Evolutionary conservation across 768 basidiomycete genomes (phyloP), one percentile per base, ranked within the genome.

Genomic region (Gymnopilus dilepis): DNA sequence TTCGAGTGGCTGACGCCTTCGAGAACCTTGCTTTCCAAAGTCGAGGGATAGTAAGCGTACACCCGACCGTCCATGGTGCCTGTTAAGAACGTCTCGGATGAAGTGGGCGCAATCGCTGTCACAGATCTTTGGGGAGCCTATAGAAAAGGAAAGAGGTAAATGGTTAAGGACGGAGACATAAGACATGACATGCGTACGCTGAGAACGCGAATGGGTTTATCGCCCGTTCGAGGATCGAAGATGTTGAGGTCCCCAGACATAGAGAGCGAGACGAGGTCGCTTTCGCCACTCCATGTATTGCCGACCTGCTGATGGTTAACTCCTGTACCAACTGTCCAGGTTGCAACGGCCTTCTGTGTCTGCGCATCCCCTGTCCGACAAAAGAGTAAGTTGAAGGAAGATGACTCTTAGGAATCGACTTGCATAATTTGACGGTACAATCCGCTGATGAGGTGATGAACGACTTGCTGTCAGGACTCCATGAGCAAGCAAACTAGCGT

Each of bases 401-500:
- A 42, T 33, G 13, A 33, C 21, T 38, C 34, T 31, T 31, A 30
- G 21, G 52, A 19, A 22, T 24, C 54, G 41, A 73, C 86, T 67
- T 71, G 94, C 95, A 98, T 3, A 97, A 75, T 69, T 92, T 93
- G 55, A 96, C 94, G 2, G 91, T 90, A 60, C 90, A 84, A 71
- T 98, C 95, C 15, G 90, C 91, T 1, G 94, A 90, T 8, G 93
- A 91, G 0, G 94, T 95, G n/a, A 85, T 81, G 38, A 97, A 75
- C 2, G 77, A 82, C 69, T 83, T 88, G 73, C 86, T 91, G 62
- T 92, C 87, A 1, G 85, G 82, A 62, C 86, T 86, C 95, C 95
- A 97, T n/a, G 88, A 79, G 68, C 86, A 83, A 15, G 89, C 88
- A 80, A 86, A 86, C 90, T 91, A 67, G 19, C 45, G n/a, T 30